Conservation (phyloP, 345 rosid species). For the Euphorbia lathyris region DNA sequence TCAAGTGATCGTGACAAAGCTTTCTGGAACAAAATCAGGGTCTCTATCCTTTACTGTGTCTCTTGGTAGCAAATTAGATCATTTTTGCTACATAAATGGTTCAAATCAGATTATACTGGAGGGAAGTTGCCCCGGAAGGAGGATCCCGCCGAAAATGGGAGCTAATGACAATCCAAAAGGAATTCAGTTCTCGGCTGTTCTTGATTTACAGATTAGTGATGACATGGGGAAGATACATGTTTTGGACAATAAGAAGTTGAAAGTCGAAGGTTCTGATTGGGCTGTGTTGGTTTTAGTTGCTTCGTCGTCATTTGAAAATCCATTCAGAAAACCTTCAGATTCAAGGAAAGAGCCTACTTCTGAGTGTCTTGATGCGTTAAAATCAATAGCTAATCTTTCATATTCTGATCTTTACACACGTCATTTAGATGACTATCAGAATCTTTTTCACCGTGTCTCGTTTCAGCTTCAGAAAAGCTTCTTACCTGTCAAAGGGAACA, state of each 20-base stretch:
- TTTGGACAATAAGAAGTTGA: conserved; percentile 56
- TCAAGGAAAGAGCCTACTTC: conserved; percentile 65
- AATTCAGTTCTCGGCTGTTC: conserved; percentile 64
- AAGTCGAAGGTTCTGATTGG: conserved; percentile 75
- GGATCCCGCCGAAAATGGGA: conserved; percentile 47
- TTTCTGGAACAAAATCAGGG: conserved; percentile 60
- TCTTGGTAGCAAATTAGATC: conserved; percentile 56
- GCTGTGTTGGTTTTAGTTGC: conserved; percentile 57
- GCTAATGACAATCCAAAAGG: conserved; percentile 54
- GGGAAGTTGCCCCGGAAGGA: conserved; percentile 70
- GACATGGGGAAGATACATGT: conserved; percentile 42
- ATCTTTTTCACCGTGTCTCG: conserved; percentile 71
- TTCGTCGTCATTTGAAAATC: conserved; percentile 81
- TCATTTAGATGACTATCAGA: conserved; percentile 68
- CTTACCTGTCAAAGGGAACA: conserved; percentile 9
- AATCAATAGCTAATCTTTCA: conserved; percentile 42
- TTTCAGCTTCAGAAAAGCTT: conserved; percentile 51
- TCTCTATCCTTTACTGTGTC: conserved; percentile 59
- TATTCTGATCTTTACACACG: conserved; percentile 64
- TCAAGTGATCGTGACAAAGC: conserved; percentile 66
- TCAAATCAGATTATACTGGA: conserved; percentile 55
- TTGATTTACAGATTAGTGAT: conserved; percentile 63
- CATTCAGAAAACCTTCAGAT: conserved; percentile 63
- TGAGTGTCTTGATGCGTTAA: conserved; percentile 42
- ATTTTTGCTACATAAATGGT: conserved; percentile 46